Base-by-base conservation (phyloP, 2,329 filamentous ascomycete species). In the Fusarium anthophilum region DNA sequence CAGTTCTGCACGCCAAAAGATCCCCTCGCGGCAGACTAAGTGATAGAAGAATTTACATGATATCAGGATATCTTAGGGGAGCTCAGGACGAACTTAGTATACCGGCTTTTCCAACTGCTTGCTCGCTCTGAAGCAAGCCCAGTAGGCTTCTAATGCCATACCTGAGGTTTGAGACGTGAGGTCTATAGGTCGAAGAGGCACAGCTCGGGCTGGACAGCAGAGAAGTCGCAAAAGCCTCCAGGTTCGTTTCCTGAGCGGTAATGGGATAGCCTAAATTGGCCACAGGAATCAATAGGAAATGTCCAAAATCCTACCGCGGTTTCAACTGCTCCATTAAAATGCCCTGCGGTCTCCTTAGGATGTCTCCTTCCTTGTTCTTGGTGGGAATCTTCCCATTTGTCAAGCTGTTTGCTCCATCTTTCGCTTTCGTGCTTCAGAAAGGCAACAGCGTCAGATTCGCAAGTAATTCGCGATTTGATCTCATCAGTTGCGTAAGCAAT, bases 381-480 rank as follows among this genome's bases (percentile, higher is more conserved):
- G 6, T 14, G 18, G 18, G 24, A 14, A 2, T 10, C 44, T 28
- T 26, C 12, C 44, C 24, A 44, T 24, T 24, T 44, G n/a, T 44
- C 14, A 17, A 24, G 41, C 7, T 24, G 14, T 24, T 17, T 10
- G n/a, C 15, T 1, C 45, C 6, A 4, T 15, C 45, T 12, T n/a
- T 18, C 8, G 28, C 28, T 18, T 30, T 32, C 14, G 4, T 1
- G 10, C 6, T 32, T 4, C 11, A 32, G n/a, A 32, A 12, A 3
- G 2, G 11, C 15, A 32, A 32, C 11, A 32, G 28, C 8, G 3
- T 8, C 47, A n/a, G 28, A 13, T 30, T 18, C 22, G 15, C 7
- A 13, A 1, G 14, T 12, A 1, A 24, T 32, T 9, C 3, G 10
- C 10, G 5, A 18, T 18, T 18, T 32, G 22, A 0, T 10, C 18